Conservation (phyloP, 2,329 filamentous ascomycete species). For the Niveomyces coronatus region DNA sequence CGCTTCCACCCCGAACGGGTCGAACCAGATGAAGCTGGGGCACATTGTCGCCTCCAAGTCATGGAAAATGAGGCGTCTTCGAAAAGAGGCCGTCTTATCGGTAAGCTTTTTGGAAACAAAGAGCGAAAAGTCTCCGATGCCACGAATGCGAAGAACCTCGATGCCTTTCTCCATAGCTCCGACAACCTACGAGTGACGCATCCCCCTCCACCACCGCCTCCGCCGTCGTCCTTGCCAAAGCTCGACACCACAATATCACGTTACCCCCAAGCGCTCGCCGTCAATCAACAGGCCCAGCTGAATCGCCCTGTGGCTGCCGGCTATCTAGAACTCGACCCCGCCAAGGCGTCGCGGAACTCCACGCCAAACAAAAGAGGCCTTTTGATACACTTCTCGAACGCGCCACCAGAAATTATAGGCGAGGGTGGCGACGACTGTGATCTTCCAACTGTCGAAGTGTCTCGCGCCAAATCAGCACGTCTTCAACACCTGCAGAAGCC, state of each 20-base stretch:
- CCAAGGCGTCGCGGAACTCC: slow-evolving; percentile 35
- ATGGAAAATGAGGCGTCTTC: slow-evolving; percentile 37
- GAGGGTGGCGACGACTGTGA: slow-evolving; percentile 84
- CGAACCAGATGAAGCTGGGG: slow-evolving; percentile 21
- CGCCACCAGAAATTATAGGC: slow-evolving; percentile 71
- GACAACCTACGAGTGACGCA: slow-evolving; percentile 46
- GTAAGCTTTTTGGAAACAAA: slow-evolving; percentile 47
- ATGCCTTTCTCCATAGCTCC: slow-evolving; percentile 47
- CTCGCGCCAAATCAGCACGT: slow-evolving; percentile 3
- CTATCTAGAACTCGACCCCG: slow-evolving; percentile 29
- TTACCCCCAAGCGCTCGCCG: slow-evolving; percentile 43
- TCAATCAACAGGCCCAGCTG: slow-evolving; percentile 33
- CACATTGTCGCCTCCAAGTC: slow-evolving; percentile 13
- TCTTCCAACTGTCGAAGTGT: slow-evolving; percentile 34
- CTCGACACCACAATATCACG: slow-evolving; percentile 47
- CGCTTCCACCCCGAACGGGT: slow-evolving; percentile 10
- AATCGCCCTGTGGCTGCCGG: slow-evolving; percentile 30
- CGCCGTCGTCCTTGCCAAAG: slow-evolving; percentile 31
- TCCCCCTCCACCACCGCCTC: slow-evolving; percentile 33
- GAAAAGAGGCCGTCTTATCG: slow-evolving; percentile 48
- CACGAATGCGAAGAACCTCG: slow-evolving; percentile 36
- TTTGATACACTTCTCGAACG: slow-evolving; percentile 62
- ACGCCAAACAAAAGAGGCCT: slow-evolving; percentile 53
- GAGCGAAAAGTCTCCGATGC: slow-evolving; percentile 28
- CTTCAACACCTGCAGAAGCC: slow-evolving; percentile 22